Evolutionary conservation across 176 grass and related monocot genomes (phyloP), one percentile per base, ranked within the genome.

Genomic region (Phoenix dactylifera): DNA sequence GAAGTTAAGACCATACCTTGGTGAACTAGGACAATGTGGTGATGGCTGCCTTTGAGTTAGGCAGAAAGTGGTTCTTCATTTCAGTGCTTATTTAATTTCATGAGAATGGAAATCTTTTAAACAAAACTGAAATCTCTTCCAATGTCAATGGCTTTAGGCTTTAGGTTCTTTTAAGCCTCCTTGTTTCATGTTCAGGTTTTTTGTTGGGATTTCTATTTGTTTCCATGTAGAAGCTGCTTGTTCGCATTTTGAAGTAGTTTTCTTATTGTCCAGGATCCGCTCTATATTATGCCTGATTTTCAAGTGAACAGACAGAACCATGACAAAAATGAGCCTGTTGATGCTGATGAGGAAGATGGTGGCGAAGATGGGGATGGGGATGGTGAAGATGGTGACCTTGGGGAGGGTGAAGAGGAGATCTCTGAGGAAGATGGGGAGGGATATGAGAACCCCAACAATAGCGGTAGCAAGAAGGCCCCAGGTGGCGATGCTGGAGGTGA

Each of bases 311-410:
- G 28, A 39, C 52, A 55, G 50, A 75, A 65, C 67, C 60, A 16
- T 50, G 74, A 70, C 19, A 76, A 76, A 4, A 32, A 35, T 56
- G 72, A 74, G 48, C 87, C 87, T 35, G 70, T 20, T 51, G 87
- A 90, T 74, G 82, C 69, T 22, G 82, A 76, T 0, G 82, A 82
- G 49, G 87, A 82, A 24, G 87, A 80, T 29, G 80, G 48, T 6
- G 77, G 54, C 15, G 68, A 71, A 6, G 84, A 67, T 6, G 85
- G 52, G 5, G 53, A 74, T 0, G 70, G 59, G 12, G 19, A 54
- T 32, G 69, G 20, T 20, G 20, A 74, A 26, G 85, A 80, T 24
- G 80, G 76, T 6, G 82, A 81, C 68, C 65, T 75, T 51, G 82
- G 59, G 3, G 82, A 82, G 54, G 82, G 75, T 3, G 82, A 79